A percentile compares a stretch with the other conserved stretches of the same genome.
phyloP scores from a whole-genome alignment of 2,329 filamentous ascomycete species.

The Paecilomyces niveus region DNA sequence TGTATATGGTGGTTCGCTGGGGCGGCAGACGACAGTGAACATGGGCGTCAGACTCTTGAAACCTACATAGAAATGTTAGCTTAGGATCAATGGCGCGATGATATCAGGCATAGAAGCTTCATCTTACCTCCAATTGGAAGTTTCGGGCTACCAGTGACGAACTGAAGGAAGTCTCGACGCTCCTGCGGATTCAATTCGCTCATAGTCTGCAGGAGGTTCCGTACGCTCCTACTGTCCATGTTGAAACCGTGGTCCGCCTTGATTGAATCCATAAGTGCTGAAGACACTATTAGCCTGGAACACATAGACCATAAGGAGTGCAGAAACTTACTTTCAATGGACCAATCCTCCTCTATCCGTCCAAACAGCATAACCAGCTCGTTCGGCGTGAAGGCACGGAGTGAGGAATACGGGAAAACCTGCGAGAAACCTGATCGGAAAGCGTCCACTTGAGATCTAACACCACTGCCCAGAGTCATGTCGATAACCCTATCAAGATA shows the following conservation, averaged over 20 bases:
- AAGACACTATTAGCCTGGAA: conserved; percentile 5
- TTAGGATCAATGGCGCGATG: not conserved
- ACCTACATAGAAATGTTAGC: conserved; percentile 45
- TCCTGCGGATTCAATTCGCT: conserved; percentile 69
- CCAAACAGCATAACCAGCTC: conserved; percentile 95
- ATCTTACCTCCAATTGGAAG: conserved; percentile 88
- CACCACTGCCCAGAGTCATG: conserved; percentile 81
- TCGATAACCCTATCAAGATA: conserved; percentile 90
- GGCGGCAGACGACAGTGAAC: conserved; percentile 98
- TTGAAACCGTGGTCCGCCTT: conserved; percentile 99
- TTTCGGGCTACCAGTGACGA: conserved; percentile 96
- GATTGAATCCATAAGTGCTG: conserved; percentile 93
- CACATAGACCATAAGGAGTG: conserved; percentile 1
- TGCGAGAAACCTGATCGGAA: conserved; percentile 89
- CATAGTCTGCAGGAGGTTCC: conserved; percentile 90
- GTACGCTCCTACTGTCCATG: conserved; percentile 94
- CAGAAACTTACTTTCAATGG: conserved; percentile 73
- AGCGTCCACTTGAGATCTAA: conserved; percentile 80
- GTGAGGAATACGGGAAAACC: conserved; percentile 88
- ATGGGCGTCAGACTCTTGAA: conserved; percentile 96
- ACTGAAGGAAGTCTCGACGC: conserved; percentile 90
- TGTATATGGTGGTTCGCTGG: conserved; percentile 86
- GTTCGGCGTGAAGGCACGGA: conserved; percentile 89
- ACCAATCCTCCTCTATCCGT: conserved; percentile 90
- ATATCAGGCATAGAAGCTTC: not conserved